Evolutionary conservation across 2,329 filamentous ascomycete genomes (phyloP), one percentile per base, ranked within the genome.

Genomic region (Fusarium sp.): DNA sequence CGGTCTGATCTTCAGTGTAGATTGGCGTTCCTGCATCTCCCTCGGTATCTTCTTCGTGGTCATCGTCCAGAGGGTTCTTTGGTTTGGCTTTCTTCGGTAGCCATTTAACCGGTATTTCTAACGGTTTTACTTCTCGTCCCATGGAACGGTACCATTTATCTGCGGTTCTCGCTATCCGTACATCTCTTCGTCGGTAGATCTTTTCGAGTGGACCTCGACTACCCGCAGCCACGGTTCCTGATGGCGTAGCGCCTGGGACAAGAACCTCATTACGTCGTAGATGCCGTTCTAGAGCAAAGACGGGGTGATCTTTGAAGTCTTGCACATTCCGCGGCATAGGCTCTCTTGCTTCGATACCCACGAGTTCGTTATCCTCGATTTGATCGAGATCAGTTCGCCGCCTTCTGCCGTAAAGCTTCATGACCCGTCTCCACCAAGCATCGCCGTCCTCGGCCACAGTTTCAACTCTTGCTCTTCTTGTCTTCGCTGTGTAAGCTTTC

Each of bases 401-500:
- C 8, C 62, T 65, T 4, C 78, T 81, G 3, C 80, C 79, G 71
- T 86, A 91, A 20, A 81, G 76, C 62, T 80, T 81, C 79, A 90
- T 80, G 0, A 83, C 83, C 53, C 79, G 83, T 5, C 80, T 80
- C 85, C 87, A 89, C 88, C 88, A 90, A 56, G 75, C 75, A 12
- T 81, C 81, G 0, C 82, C 86, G 12, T 81, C 74, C 71, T 85
- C 80, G 82, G 84, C 46, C 78, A 84, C 78, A 32, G 77, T 79
- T 49, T 98, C 96, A 3, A 99, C 86, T n/a, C 96, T 90, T 62
- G 88, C 80, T 69, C 90, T 94, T 24, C 93, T 87, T 2, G 94
- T 97, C 80, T 98, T 98, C 24, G 94, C 92, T 73, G 94, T 96
- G 80, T 92, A 98, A 0, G 91, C 91, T 79, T 96, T 97, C 2